Percentiles rank a stretch among this genome's conserved stretches.
phyloP scores from a whole-genome alignment of 2,329 filamentous ascomycete genomes.

The Neonectria neomacrospora region DNA sequence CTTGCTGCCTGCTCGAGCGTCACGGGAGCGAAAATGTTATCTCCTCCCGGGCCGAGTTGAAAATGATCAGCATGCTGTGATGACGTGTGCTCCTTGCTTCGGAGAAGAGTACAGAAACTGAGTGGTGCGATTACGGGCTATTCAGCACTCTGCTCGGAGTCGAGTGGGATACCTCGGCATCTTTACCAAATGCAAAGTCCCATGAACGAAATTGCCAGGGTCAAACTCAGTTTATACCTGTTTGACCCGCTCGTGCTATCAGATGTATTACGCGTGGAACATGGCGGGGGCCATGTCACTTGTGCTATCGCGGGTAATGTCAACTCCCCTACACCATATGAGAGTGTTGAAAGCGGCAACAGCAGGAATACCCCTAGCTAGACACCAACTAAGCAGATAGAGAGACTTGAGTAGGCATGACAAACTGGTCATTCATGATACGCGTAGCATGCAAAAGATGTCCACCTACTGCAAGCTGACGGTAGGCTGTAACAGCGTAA shows the following conservation, averaged over 20 bases:
- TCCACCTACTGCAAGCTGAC: background rate
- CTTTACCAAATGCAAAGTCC: background rate
- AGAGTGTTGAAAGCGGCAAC: conserved; percentile 1
- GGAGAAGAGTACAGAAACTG: background rate
- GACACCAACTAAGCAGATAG: background rate
- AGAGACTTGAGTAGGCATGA: conserved; percentile 4
- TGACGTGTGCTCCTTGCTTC: background rate
- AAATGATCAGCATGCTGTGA: conserved; percentile 1
- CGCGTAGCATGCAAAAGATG: background rate
- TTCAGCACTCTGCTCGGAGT: background rate
- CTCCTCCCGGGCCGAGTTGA: background rate
- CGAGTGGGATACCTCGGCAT: background rate
- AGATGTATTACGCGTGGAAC: background rate
- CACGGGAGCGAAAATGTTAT: background rate
- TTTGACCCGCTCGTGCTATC: conserved; percentile 2
- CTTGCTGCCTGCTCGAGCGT: background rate
- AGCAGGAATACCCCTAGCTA: background rate
- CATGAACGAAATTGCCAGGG: background rate
- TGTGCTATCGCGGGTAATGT: background rate
- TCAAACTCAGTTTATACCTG: background rate
- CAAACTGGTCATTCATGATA: conserved; percentile 1
- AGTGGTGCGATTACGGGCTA: background rate
- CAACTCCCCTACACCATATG: background rate
- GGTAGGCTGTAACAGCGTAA: background rate
- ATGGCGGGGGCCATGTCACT: background rate